These are phyloP conservation scores for Betula pendula DNA, from an alignment of 306 rosid species.

Conservation along the genomic window DNA sequence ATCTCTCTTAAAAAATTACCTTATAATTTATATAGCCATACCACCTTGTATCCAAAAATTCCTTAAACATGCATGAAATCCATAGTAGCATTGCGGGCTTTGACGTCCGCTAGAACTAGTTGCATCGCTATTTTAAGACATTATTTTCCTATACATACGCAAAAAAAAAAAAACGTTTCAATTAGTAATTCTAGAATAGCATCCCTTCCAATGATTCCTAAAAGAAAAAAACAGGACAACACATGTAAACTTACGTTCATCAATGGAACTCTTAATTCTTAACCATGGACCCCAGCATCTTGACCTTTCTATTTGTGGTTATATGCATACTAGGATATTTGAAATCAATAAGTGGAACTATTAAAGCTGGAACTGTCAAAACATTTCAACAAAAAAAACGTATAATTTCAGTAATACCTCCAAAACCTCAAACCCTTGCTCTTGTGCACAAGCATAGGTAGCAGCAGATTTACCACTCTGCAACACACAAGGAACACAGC, in stretches of 20 bases:
- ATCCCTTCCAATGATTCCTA: no score
- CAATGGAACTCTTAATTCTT: not conserved
- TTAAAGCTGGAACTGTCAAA: constrained; percentile 10
- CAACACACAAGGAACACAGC: constrained; percentile 37
- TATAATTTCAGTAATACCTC: constrained; percentile 58
- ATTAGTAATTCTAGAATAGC: no score
- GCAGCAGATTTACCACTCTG: constrained; percentile 99
- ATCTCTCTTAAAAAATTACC: no score
- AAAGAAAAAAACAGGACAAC: no score
- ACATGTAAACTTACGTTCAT: not conserved
- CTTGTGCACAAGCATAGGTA: constrained; percentile 87
- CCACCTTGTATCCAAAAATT: no score
- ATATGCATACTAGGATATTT: constrained; percentile 5
- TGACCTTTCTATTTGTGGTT: not conserved
- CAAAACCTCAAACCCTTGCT: constrained; percentile 74
- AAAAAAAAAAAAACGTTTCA: no score
- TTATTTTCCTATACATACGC: no score
- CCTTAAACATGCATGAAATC: no score
- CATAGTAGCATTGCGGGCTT: no score
- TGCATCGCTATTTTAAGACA: no score
- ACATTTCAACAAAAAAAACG: constrained; percentile 16
- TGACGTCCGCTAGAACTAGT: no score
- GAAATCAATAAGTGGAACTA: constrained; percentile 19
- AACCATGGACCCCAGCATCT: constrained; percentile 3
- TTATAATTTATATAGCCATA: no score